phyloP scores from a whole-genome alignment of 2,329 filamentous ascomycete genomes.

The Botrytis byssoidea region DNA sequence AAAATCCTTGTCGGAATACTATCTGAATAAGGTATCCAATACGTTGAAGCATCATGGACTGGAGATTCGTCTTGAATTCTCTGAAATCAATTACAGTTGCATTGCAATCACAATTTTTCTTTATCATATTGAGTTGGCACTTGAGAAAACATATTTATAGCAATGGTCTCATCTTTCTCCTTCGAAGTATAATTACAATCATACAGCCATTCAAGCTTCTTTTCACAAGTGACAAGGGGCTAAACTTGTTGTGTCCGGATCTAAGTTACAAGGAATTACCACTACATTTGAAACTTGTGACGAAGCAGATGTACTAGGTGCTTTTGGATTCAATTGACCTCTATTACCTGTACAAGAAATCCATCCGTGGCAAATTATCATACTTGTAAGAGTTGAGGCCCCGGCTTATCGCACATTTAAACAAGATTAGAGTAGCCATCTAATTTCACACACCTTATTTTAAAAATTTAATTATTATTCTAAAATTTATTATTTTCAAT shows the following conservation, averaged over 20 bases:
- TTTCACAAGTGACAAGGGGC: background rate
- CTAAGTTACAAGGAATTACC: background rate
- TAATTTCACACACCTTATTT: too few relatives aligned
- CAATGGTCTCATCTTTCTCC: background rate
- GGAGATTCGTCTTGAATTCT: background rate
- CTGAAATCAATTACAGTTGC: background rate
- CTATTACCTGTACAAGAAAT: background rate
- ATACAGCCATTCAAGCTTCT: background rate
- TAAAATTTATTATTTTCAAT: too few relatives aligned
- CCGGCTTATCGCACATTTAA: too few relatives aligned
- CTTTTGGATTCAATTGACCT: background rate
- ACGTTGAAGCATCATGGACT: background rate
- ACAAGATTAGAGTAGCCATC: too few relatives aligned
- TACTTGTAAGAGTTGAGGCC: too few relatives aligned
- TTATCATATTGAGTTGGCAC: background rate
- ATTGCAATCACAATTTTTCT: background rate
- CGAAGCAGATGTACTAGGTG: conserved; percentile 1
- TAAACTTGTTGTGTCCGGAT: background rate
- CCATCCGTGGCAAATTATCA: background rate
- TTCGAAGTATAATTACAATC: background rate
- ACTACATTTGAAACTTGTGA: conserved; percentile 15
- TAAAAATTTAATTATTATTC: too few relatives aligned
- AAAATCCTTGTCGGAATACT: background rate
- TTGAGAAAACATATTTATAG: background rate
- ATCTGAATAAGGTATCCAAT: background rate